phyloP scores from a whole-genome alignment of 225 moss, liverwort and hornwort genomes.

The Pseudoscleropodium purum region DNA sequence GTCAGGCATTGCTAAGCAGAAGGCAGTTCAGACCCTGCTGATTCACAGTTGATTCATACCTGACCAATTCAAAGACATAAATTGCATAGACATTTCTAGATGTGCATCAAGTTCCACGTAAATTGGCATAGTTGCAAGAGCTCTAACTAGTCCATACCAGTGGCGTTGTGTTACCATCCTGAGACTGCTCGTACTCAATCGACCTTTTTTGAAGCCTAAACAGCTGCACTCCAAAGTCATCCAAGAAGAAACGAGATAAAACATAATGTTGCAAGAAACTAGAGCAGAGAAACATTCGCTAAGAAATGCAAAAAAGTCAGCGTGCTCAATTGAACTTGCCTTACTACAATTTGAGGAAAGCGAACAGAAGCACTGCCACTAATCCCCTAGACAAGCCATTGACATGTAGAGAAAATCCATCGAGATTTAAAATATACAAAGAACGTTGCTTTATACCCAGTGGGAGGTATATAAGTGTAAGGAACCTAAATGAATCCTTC shows the following conservation, averaged over 20 bases:
- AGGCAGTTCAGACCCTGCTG: neutral
- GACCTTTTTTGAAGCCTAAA: conserved; percentile 29
- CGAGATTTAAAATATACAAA: neutral
- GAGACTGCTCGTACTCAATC: conserved; percentile 29
- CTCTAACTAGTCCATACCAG: conserved; percentile 14
- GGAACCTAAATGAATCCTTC: neutral
- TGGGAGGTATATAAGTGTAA: neutral
- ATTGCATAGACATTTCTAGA: neutral
- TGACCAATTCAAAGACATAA: neutral
- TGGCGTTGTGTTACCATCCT: conserved; percentile 43
- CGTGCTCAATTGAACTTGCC: neutral
- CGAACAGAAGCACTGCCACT: neutral
- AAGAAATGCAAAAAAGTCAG: neutral
- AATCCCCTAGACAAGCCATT: neutral
- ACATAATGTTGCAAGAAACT: neutral
- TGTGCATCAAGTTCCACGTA: neutral
- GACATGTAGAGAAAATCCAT: neutral
- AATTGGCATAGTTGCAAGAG: neutral
- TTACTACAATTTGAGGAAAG: neutral
- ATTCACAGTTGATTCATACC: neutral
- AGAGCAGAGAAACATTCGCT: neutral
- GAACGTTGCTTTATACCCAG: neutral
- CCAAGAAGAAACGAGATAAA: neutral
- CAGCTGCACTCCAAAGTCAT: conserved; percentile 22
- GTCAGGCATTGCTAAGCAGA: neutral